Evolutionary conservation across 2,329 filamentous ascomycete species (phyloP).

Genomic region (Lasiodiplodia sp.): DNA sequence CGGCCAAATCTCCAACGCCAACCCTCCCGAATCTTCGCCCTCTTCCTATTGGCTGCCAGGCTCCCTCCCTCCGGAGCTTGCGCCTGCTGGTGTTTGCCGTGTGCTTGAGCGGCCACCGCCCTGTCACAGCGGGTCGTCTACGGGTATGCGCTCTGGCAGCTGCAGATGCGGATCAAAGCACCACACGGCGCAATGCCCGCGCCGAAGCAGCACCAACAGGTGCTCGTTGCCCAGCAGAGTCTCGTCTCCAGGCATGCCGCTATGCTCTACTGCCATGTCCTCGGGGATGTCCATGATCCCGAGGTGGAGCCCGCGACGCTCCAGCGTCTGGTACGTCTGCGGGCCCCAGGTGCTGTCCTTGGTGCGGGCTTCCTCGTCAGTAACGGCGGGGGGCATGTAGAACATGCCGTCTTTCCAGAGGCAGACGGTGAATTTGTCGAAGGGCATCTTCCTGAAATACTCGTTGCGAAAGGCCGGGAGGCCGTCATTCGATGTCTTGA

Average conservation of each 20-base stretch:
- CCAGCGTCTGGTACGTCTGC: conserved; percentile 23
- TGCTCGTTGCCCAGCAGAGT: conserved; percentile 27
- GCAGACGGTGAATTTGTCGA: conserved; percentile 22
- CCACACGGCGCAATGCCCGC: conserved; percentile 17
- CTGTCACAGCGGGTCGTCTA: conserved; percentile 9
- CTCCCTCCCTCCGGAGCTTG: neutral
- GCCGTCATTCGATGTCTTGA: conserved; percentile 10
- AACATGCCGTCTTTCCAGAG: conserved; percentile 18
- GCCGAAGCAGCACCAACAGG: conserved; percentile 21
- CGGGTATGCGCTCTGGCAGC: conserved; percentile 15
- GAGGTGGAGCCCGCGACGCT: conserved; percentile 4
- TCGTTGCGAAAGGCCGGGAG: conserved; percentile 8
- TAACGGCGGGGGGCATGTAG: conserved; percentile 18
- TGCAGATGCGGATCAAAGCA: conserved; percentile 31
- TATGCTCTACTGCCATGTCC: conserved; percentile 14
- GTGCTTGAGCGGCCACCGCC: neutral
- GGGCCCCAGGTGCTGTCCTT: conserved; percentile 20
- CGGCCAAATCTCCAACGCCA: conserved; percentile 2
- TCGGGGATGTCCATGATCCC: conserved; percentile 22
- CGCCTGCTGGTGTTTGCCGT: neutral
- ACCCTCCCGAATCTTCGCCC: conserved; percentile 2
- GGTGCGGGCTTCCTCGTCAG: conserved; percentile 21
- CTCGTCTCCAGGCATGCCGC: conserved; percentile 17
- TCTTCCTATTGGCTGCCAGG: conserved; percentile 11
- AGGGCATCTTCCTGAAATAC: conserved; percentile 10